Conservation (phyloP, 495 filamentous ascomycete species). For the Xylaria venustula region DNA sequence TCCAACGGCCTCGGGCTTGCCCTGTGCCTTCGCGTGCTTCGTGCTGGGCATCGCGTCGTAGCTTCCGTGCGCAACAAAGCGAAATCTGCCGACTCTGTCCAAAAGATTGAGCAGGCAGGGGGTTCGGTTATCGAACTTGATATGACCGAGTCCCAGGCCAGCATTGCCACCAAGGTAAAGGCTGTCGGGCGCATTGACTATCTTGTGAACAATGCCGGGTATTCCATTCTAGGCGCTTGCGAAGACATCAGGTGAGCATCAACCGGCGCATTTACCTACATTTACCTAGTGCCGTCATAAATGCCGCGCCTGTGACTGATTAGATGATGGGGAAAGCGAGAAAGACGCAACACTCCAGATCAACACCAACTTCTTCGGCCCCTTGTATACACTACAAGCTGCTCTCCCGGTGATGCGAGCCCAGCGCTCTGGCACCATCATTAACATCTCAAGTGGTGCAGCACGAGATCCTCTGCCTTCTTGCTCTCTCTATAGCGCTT, state of each 20-base stretch:
- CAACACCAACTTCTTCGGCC: constrained; percentile 53
- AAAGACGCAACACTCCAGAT: constrained; percentile 30
- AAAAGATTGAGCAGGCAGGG: constrained; percentile 23
- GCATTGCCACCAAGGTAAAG: constrained; percentile 35
- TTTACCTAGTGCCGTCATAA: too few relatives aligned
- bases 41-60: constrained; percentile 42
- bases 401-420: constrained; percentile 47
- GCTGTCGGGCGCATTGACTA: constrained; percentile 45
- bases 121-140: constrained; percentile 39
- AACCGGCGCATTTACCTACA: not conserved
- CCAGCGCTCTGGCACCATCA: constrained; percentile 41
- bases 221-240: constrained; percentile 39
- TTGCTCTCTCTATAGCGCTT: constrained; percentile 37
- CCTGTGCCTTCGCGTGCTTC: constrained; percentile 42
- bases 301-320: too few relatives aligned
- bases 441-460: constrained; percentile 49
- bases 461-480: constrained; percentile 36
- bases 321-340: constrained; percentile 36
- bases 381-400: constrained; percentile 41
- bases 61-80: constrained; percentile 40
- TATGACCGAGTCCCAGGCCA: constrained; percentile 30
- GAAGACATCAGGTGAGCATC: constrained; percentile 37
- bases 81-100: constrained; percentile 21
- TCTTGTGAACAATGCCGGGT: constrained; percentile 51
- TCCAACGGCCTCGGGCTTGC: constrained; percentile 51